Evolutionary conservation across 1,284 basidiomycete genomes (phyloP).

Genomic region (Heterobasidion parviporum): DNA sequence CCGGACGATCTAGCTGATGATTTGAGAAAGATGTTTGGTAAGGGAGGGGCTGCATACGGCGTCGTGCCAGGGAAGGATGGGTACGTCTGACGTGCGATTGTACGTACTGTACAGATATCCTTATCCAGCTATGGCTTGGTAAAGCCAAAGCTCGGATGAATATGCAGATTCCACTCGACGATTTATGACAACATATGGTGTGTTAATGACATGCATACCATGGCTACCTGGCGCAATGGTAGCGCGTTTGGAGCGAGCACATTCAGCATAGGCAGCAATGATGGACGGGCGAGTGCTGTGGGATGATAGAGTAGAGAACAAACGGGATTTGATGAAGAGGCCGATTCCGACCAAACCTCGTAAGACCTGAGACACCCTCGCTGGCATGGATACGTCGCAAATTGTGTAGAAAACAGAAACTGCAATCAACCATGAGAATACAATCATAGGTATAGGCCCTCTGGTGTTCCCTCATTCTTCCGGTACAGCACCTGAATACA

Average conservation of each 20-base stretch:
- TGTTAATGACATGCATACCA: neutral
- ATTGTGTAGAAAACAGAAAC: neutral
- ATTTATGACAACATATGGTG: too few relatives aligned
- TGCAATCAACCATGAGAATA: neutral
- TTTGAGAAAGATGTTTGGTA: conserved; percentile 20
- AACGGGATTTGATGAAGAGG: too few relatives aligned
- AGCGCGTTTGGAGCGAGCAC: conserved; percentile 65
- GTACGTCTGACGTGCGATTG: conserved; percentile 4
- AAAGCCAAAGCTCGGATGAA: too few relatives aligned
- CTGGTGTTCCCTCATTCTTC: conserved; percentile 91
- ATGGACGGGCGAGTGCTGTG: too few relatives aligned
- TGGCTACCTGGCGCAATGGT: conserved; percentile 74
- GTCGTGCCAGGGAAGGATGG: conserved; percentile 17
- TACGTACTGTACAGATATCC: neutral
- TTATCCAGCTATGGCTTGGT: too few relatives aligned
- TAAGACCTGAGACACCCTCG: too few relatives aligned
- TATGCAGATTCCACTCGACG: too few relatives aligned
- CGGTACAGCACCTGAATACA: conserved; percentile 66
- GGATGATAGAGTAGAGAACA: too few relatives aligned
- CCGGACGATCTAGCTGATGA: conserved; percentile 19
- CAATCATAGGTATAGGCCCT: conserved; percentile 68
- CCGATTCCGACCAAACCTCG: too few relatives aligned
- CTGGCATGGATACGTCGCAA: too few relatives aligned
- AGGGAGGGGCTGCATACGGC: conserved; percentile 18
- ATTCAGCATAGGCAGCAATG: neutral